Evolutionary conservation across 345 rosid species (phyloP).

Genomic region (Cardamine chenopodiifolia): DNA sequence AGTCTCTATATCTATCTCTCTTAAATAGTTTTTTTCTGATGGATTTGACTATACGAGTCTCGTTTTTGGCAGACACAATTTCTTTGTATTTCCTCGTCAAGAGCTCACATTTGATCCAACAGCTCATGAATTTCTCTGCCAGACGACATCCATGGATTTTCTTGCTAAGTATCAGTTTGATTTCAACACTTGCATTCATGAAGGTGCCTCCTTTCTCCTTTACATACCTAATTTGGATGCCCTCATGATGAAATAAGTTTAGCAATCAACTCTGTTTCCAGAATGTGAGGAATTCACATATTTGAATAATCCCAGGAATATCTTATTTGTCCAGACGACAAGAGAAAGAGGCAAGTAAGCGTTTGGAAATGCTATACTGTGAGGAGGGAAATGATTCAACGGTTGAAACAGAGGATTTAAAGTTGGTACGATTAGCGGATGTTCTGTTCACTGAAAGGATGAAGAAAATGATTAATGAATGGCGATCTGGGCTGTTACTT

Average conservation of each 20-base stretch:
- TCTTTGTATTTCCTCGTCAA: conserved; percentile 77
- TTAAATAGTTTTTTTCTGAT: background rate
- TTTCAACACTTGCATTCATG: conserved; percentile 77
- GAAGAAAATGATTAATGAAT: conserved; percentile 62
- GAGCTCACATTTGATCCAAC: conserved; percentile 57
- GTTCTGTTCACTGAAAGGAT: conserved; percentile 81
- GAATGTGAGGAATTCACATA: conserved; percentile 48
- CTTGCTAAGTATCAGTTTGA: conserved; percentile 88
- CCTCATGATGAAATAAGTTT: background rate
- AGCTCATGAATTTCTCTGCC: conserved; percentile 79
- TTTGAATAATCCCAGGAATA: conserved; percentile 71
- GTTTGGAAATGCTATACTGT: conserved; percentile 37
- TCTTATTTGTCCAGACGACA: conserved; percentile 90
- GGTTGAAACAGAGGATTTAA: conserved; percentile 45
- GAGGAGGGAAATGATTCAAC: conserved; percentile 39
- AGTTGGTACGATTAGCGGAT: conserved; percentile 56
- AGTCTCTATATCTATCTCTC: conserved; percentile 32
- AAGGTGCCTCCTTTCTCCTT: conserved; percentile 54
- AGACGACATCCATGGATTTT: conserved; percentile 82
- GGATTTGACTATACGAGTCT: conserved; percentile 3
- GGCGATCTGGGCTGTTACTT: conserved; percentile 61
- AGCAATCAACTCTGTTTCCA: background rate
- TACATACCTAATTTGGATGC: background rate
- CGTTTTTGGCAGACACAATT: conserved; percentile 64
- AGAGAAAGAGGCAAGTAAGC: conserved; percentile 61